These are phyloP conservation scores for Ustilago trichophora DNA, from an alignment of 1,284 basidiomycete species.

Conservation along the genomic window DNA sequence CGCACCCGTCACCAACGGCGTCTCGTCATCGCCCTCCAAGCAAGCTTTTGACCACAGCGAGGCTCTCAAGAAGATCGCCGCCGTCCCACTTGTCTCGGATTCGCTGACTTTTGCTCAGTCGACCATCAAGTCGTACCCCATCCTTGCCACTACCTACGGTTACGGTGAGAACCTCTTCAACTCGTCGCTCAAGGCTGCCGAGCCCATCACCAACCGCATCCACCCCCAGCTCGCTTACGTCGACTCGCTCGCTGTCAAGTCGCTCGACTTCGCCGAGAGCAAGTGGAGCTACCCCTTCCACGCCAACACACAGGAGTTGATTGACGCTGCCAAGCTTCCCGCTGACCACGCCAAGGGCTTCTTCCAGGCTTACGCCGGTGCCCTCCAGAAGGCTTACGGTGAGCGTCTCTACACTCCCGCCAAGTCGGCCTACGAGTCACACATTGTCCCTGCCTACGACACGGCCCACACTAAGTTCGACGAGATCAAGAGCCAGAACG, in stretches of 20 bases:
- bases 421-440: conserved; percentile 54
- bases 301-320: conserved; percentile 57
- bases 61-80: conserved; percentile 51
- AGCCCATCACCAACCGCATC: conserved; percentile 58
- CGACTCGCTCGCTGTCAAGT: conserved; percentile 58
- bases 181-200: conserved; percentile 47
- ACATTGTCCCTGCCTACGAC: conserved; percentile 51
- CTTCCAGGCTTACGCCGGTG: conserved; percentile 48
- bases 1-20: conserved; percentile 33
- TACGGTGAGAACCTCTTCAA: conserved; percentile 53
- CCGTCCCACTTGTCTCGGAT: conserved; percentile 59
- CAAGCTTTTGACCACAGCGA: conserved; percentile 47
- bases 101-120: conserved; percentile 56
- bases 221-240: conserved; percentile 58
- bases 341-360: conserved; percentile 48
- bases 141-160: conserved; percentile 55
- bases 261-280: conserved; percentile 61
- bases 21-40: conserved; percentile 39
- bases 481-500: conserved; percentile 63
- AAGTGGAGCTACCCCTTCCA: conserved; percentile 65
- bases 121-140: conserved; percentile 54
- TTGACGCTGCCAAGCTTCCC: conserved; percentile 49
- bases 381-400: conserved; percentile 56
- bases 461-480: conserved; percentile 54
- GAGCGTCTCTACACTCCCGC: conserved; percentile 55